Evolutionary conservation across 2,329 filamentous ascomycete genomes (phyloP).

Genomic region (Parastagonospora nodorum): DNA sequence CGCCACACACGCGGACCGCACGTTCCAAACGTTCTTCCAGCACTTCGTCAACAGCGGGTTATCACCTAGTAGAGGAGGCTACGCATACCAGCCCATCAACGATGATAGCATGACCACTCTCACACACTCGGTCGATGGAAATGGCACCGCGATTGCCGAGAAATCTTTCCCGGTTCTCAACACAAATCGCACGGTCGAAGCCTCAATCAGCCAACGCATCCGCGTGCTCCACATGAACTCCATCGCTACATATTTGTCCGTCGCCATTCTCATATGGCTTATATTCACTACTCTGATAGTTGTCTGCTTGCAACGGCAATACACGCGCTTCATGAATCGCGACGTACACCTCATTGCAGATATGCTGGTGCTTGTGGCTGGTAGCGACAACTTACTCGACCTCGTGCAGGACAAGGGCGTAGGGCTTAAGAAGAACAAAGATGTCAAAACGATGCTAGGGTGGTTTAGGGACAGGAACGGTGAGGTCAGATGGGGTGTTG

Average conservation of each 20-base stretch:
- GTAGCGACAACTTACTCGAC: slow-evolving; percentile 26
- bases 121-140: neutral
- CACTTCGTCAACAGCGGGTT: slow-evolving; percentile 25
- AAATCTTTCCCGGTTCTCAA: slow-evolving; percentile 7
- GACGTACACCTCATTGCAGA: slow-evolving; percentile 31
- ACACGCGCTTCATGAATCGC: slow-evolving; percentile 17
- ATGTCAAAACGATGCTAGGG: slow-evolving; percentile 19
- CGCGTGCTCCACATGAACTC: slow-evolving; percentile 25
- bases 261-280: slow-evolving; percentile 26
- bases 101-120: slow-evolving; percentile 15
- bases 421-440: slow-evolving; percentile 11
- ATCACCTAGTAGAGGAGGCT: slow-evolving; percentile 20
- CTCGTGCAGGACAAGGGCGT: slow-evolving; percentile 21
- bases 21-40: slow-evolving; percentile 39
- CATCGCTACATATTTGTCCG: slow-evolving; percentile 21
- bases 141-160: slow-evolving; percentile 5
- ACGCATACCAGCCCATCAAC: slow-evolving; percentile 29
- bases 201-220: slow-evolving; percentile 14
- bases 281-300: slow-evolving; percentile 19
- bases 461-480: slow-evolving; percentile 28
- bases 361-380: slow-evolving; percentile 27
- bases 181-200: slow-evolving; percentile 12
- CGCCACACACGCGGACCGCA: slow-evolving; percentile 17
- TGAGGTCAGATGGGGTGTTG: slow-evolving; percentile 26
- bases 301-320: slow-evolving; percentile 18